Conservation (phyloP, 2,329 filamentous ascomycete genomes). For the Paraconiothyrium brasiliense region DNA sequence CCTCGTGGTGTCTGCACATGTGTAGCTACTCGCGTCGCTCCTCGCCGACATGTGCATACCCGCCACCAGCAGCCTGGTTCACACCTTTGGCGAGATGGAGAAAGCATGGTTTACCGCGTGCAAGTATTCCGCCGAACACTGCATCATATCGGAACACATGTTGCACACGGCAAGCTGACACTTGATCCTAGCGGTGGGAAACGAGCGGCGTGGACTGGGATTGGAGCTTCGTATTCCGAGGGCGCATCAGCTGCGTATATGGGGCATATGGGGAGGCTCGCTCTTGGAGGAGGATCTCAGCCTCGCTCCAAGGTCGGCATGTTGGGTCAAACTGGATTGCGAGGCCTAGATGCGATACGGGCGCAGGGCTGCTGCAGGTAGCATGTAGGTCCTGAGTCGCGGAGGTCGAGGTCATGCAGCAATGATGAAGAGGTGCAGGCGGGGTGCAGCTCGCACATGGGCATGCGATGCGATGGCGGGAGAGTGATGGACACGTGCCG, state of each 20-base stretch:
- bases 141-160: neutral
- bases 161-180: neutral
- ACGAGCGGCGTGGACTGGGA: neutral
- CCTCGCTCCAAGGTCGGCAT: neutral
- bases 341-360: neutral
- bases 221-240: slow-evolving; percentile 4
- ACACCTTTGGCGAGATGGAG: neutral
- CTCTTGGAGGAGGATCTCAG: neutral
- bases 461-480: slow-evolving; percentile 1
- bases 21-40: neutral
- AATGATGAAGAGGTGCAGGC: slow-evolving; percentile 10
- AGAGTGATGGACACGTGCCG: slow-evolving; percentile 4
- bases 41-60: slow-evolving; percentile 11
- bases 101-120: slow-evolving; percentile 3
- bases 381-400: slow-evolving; percentile 9
- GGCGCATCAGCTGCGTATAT: slow-evolving; percentile 4
- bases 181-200: slow-evolving; percentile 1
- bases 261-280: neutral
- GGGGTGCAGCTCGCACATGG: slow-evolving; percentile 11
- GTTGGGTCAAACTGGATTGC: neutral
- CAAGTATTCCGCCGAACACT: neutral
- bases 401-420: slow-evolving; percentile 9
- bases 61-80: slow-evolving; percentile 10
- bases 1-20: neutral
- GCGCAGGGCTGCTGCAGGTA: slow-evolving; percentile 2